Percentiles rank a stretch among this genome's conserved stretches.
These are phyloP conservation scores for Argentina anserina DNA, from an alignment of 306 rosid species.

Conservation along the genomic window DNA sequence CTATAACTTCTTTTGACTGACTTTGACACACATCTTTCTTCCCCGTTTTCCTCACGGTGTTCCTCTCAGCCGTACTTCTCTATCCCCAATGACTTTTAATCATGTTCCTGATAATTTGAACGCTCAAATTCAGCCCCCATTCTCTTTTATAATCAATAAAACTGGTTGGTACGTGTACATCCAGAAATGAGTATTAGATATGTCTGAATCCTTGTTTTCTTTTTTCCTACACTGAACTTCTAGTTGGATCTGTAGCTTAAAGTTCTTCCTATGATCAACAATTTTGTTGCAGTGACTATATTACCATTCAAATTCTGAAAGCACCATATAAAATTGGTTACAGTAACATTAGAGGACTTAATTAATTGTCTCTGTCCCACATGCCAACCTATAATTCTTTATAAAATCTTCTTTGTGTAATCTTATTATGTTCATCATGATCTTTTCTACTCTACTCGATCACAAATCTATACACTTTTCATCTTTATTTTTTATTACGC, in stretches of 20 bases:
- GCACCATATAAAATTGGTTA: not conserved
- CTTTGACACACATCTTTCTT: slow-evolving; percentile 56
- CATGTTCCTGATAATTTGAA: slow-evolving; percentile 1
- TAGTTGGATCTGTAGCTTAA: not conserved
- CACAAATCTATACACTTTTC: not conserved
- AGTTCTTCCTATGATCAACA: not conserved
- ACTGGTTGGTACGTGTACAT: not conserved
- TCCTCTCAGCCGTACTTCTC: slow-evolving; percentile 20
- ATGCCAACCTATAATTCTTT: not conserved
- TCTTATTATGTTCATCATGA: not conserved
- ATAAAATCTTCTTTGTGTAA: not conserved
- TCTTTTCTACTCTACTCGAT: not conserved
- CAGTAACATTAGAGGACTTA: not conserved
- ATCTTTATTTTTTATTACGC: not conserved
- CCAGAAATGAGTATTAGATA: not conserved
- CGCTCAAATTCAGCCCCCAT: not conserved
- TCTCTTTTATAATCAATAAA: not conserved
- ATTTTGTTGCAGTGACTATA: not conserved
- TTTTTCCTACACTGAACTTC: not conserved
- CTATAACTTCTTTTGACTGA: slow-evolving; percentile 80
- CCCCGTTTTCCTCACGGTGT: slow-evolving; percentile 39
- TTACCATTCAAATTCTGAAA: not conserved
- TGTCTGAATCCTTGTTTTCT: not conserved
- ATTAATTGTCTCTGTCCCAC: not conserved
- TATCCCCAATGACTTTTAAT: slow-evolving; percentile 44